Evolutionary conservation across 2,329 filamentous ascomycete species (phyloP).

Genomic region (Alternaria conjuncta): DNA sequence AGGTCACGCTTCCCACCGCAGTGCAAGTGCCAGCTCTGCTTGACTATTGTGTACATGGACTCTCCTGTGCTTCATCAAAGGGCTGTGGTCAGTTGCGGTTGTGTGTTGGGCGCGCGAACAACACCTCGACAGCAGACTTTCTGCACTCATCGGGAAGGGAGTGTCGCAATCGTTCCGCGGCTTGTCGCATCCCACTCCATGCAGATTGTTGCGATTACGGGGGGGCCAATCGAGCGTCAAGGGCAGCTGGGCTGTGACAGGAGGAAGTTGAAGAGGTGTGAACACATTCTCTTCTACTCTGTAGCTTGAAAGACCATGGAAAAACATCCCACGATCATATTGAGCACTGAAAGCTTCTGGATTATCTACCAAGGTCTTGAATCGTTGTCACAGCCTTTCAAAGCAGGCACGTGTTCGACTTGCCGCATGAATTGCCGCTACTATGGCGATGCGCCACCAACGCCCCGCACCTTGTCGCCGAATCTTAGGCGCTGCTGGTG

Average conservation of each 20-base stretch:
- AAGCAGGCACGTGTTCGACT: neutral
- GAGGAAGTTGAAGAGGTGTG: neutral
- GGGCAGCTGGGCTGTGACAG: neutral
- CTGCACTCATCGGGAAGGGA: neutral
- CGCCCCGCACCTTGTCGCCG: neutral
- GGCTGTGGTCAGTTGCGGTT: neutral
- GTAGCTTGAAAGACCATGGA: neutral
- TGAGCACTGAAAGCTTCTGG: neutral
- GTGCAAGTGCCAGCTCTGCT: neutral
- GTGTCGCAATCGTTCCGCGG: neutral
- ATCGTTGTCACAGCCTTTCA: neutral
- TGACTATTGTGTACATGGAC: neutral
- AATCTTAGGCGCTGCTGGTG: neutral
- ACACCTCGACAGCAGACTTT: neutral
- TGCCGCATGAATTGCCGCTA: neutral
- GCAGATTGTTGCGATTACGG: accelerated
- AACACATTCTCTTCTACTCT: neutral
- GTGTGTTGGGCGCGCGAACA: neutral
- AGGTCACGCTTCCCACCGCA: neutral
- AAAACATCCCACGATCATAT: neutral
- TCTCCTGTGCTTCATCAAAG: neutral
- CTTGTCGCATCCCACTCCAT: accelerated
- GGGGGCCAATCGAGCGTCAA: neutral
- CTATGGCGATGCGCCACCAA: neutral
- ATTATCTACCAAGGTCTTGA: neutral